These are phyloP conservation scores for Silene uniflora DNA, from an alignment of 148 eudicot genomes.

Conservation along the genomic window DNA sequence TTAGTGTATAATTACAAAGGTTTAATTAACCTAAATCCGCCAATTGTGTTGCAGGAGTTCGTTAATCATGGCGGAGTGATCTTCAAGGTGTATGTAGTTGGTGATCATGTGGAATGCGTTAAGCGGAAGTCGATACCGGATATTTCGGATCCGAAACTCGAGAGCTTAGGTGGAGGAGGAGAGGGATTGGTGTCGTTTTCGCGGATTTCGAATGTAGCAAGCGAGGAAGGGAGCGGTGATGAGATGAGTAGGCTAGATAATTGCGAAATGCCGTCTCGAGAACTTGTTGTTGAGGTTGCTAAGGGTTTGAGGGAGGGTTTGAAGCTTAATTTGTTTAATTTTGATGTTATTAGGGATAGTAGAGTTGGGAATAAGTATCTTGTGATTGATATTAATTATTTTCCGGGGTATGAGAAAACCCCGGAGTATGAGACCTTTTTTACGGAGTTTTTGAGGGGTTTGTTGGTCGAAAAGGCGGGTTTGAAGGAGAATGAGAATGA, in stretches of 20 bases:
- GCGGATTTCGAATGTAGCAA: slow-evolving; percentile 58
- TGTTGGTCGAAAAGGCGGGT: slow-evolving; percentile 32
- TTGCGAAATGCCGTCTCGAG: slow-evolving; percentile 52
- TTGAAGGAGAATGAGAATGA: slow-evolving; percentile 24
- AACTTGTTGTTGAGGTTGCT: slow-evolving; percentile 44
- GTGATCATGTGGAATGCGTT: slow-evolving; percentile 63
- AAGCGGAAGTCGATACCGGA: slow-evolving; percentile 69
- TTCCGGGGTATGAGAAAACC: slow-evolving; percentile 87
- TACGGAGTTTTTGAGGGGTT: slow-evolving; percentile 63
- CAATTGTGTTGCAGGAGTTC: slow-evolving; percentile 71
- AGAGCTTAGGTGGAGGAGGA: slow-evolving; percentile 16
- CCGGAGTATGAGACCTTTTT: slow-evolving; percentile 60
- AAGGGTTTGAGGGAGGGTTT: slow-evolving; percentile 41
- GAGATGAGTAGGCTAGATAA: slow-evolving; percentile 48
- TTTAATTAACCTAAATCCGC: slow-evolving; percentile 44
- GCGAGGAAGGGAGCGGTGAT: slow-evolving; percentile 38
- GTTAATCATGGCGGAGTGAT: slow-evolving; percentile 80
- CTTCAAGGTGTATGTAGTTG: slow-evolving; percentile 73
- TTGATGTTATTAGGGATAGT: slow-evolving; percentile 67
- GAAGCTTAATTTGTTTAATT: slow-evolving; percentile 60
- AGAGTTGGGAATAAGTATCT: slow-evolving; percentile 60
- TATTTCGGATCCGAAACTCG: slow-evolving; percentile 44
- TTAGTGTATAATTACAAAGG: slow-evolving; percentile 49
- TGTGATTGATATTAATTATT: slow-evolving; percentile 84
- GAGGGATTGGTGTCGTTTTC: slow-evolving; percentile 46